These are phyloP conservation scores for Nothophytophthora sp. DNA, from an alignment of 352 stramenopile genomes.

Conservation along the genomic window DNA sequence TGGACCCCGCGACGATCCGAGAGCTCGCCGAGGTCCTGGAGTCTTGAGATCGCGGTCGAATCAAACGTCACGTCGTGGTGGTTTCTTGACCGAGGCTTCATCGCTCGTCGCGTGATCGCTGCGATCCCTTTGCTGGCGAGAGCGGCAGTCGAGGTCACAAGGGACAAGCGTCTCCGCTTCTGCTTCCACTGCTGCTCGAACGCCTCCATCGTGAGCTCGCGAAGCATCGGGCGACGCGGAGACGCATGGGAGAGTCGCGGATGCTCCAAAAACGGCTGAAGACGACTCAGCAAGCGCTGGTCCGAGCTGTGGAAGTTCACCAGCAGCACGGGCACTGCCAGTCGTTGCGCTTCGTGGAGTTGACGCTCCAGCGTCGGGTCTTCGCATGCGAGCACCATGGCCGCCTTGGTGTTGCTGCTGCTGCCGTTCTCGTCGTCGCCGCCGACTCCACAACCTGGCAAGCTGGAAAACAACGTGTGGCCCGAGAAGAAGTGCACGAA, in stretches of 20 bases:
- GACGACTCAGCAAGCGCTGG: constrained; percentile 1
- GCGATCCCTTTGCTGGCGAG: neutral
- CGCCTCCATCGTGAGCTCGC: constrained; percentile 15
- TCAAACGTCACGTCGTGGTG: constrained; percentile 4
- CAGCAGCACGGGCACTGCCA: constrained; percentile 30
- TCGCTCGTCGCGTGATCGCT: constrained; percentile 6
- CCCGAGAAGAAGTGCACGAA: constrained; percentile 57
- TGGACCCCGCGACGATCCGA: constrained; percentile 1
- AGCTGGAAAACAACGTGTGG: constrained; percentile 28
- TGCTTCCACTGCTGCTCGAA: constrained; percentile 24
- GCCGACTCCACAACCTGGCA: constrained; percentile 9
- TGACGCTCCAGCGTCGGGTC: constrained; percentile 19
- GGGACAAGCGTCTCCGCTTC: constrained; percentile 12
- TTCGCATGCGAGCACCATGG: constrained; percentile 36
- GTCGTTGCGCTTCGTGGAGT: constrained; percentile 33
- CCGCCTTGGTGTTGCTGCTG: constrained; percentile 9
- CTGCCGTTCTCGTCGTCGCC: constrained; percentile 19
- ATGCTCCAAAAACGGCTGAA: constrained; percentile 21
- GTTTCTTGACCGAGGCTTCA: neutral
- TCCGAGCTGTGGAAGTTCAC: constrained; percentile 37
- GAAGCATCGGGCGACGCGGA: constrained; percentile 19
- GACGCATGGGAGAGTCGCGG: constrained; percentile 10
- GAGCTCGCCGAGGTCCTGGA: neutral
- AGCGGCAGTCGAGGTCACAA: neutral
- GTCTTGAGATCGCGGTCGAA: neutral